These are phyloP conservation scores for Senna tora DNA, from an alignment of 306 rosid species.

Conservation along the genomic window DNA sequence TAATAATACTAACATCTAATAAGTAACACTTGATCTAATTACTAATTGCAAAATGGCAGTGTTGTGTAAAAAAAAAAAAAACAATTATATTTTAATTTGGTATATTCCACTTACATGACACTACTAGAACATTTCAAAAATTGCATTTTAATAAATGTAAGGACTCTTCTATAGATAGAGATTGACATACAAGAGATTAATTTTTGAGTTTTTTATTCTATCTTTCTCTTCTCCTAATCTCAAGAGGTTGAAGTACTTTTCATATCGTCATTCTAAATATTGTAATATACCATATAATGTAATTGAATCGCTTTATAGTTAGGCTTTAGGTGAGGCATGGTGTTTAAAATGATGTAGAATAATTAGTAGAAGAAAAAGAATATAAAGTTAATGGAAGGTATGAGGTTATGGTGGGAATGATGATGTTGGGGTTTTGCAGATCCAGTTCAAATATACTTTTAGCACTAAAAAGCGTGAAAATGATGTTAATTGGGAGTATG, in stretches of 20 bases:
- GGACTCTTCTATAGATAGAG: no score
- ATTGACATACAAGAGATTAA: no score
- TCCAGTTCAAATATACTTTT: neutral
- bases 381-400: slow-evolving; percentile 6
- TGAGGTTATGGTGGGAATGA: slow-evolving; percentile 4
- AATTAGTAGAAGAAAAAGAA: neutral
- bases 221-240: no score
- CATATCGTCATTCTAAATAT: no score
- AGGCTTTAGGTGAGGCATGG: neutral
- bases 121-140: neutral
- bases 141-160: neutral
- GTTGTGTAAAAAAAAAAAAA: neutral
- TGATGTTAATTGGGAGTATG: no score
- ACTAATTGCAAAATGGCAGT: neutral
- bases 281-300: no score
- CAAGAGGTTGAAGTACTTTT: no score
- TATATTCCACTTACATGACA: no score
- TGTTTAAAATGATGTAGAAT: neutral
- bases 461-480: neutral
- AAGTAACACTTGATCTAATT: neutral
- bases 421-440: slow-evolving; percentile 9
- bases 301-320: no score
- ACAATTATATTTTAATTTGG: no score
- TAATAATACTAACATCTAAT: neutral
- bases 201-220: no score